Conservation (phyloP, 1,139 yeast species). For the Lodderomyces metapsilosis region DNA sequence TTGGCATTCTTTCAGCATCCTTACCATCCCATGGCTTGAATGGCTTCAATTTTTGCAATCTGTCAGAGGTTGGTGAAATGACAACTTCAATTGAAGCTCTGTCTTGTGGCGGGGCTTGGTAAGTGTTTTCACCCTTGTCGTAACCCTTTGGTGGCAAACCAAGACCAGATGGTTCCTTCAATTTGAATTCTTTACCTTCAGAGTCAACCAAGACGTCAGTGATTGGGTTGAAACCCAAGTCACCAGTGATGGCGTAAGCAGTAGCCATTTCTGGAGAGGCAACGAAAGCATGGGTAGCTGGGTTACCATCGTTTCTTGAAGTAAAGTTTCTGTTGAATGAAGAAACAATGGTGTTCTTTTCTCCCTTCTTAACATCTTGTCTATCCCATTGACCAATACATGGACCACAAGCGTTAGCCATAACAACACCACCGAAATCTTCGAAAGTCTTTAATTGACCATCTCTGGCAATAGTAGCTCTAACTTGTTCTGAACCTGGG, state of each 20-base stretch:
- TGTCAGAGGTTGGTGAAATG: constrained; percentile 78
- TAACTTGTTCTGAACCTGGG: constrained; percentile 98
- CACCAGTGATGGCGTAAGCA: constrained; percentile 96
- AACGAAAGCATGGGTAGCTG: constrained; percentile 96
- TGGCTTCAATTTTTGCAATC: constrained; percentile 51
- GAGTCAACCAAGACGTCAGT: constrained; percentile 93
- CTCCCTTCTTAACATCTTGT: constrained; percentile 95
- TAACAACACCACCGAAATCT: constrained; percentile 91
- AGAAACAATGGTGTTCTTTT: constrained; percentile 95
- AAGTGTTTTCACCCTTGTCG: constrained; percentile 93
- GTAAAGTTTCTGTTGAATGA: constrained; percentile 99
- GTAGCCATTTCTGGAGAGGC: constrained; percentile 98
- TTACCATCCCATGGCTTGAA: constrained; percentile 87
- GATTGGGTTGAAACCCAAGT: constrained; percentile 96
- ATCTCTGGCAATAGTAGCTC: constrained; percentile 98
- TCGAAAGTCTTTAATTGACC: constrained; percentile 88
- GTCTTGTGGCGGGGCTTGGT: constrained; percentile 96
- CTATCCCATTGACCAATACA: constrained; percentile 99
- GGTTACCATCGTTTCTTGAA: constrained; percentile 98
- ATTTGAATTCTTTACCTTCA: constrained; percentile 93
- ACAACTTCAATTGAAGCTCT: constrained; percentile 72
- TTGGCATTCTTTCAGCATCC: constrained; percentile 86
- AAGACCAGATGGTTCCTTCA: constrained; percentile 85
- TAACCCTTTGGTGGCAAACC: constrained; percentile 93
- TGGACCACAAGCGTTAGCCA: constrained; percentile 99